Base-by-base conservation (phyloP, 306 rosid genomes). In the Sicyos edulis region DNA sequence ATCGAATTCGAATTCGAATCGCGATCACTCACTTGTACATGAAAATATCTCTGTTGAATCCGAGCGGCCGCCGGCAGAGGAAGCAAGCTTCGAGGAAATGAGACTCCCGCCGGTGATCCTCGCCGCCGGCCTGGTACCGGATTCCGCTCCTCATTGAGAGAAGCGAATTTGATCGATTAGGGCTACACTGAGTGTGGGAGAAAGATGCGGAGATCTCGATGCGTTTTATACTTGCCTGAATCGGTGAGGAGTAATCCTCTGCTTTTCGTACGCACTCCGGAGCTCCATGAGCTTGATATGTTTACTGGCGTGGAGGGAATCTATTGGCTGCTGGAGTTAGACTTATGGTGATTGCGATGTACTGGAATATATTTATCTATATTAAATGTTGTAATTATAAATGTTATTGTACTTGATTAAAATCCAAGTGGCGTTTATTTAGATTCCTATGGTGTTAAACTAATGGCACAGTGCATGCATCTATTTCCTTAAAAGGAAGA, bases 81-180 rank as follows among this genome's bases (percentile, higher is more conserved):
- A 57, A 88, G 66, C 98, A 92, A 64, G 98, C 82, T 80, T 92
- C 90, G 11, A 92, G 96, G 66, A 87, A 92, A 87, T 92, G 91
- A 65, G 96, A 83, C 42, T 92, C 84, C 13, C 24, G 71, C 57
- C 72, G 60, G 50, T 76, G 77, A 59, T 84, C 86, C 69, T 86
- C 93, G 22, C 22, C 52, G 24, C 77, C 86, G 53, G 70, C 79
- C 72, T 70, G 74, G 22, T 84, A 83, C 32, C 88, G 85, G 77
- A 84, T 78, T 78, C 80, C 82, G 0, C 81, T 80, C 83, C 82
- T 82, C 89, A 76, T 82, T 15, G 29, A 26, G 15, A 26, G 47
- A 32, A 49, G 21, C 53, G 14, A 17, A 55, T 8, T 40, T 2
- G 6, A 49, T 8, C 6, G 22, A 22, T 16, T n/a, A 19, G 77